Evolutionary conservation across 2,329 filamentous ascomycete species (phyloP).

Genomic region (Clonostachys byssicola): DNA sequence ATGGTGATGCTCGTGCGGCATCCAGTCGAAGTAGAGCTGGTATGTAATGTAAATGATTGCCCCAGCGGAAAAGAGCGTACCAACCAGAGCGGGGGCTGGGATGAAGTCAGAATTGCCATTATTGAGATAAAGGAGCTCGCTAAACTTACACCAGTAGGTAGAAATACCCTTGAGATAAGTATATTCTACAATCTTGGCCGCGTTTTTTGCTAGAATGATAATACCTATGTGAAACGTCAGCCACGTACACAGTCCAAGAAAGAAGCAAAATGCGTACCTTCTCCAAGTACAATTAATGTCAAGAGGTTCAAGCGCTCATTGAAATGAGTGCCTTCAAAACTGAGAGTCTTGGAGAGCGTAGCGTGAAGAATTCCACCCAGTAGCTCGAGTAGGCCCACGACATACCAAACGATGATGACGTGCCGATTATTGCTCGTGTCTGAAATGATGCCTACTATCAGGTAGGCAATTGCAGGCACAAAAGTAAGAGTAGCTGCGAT

Average conservation of each 20-base stretch:
- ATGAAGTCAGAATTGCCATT: no score
- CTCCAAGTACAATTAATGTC: slow-evolving; percentile 63
- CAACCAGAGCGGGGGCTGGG: no score
- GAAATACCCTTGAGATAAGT: no score
- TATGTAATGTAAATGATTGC: not conserved
- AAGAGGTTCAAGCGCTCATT: slow-evolving; percentile 60
- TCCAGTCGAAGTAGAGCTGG: slow-evolving; percentile 8
- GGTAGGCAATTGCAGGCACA: slow-evolving; percentile 28
- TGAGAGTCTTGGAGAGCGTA: slow-evolving; percentile 48
- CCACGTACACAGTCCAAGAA: no score
- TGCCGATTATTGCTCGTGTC: slow-evolving; percentile 19
- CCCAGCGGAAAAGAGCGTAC: no score
- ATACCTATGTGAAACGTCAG: no score
- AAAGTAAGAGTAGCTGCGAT: slow-evolving; percentile 29
- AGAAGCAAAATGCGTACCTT: slow-evolving; percentile 47
- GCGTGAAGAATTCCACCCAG: slow-evolving; percentile 48
- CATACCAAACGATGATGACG: slow-evolving; percentile 43
- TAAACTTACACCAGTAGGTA: no score
- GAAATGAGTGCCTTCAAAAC: slow-evolving; percentile 58
- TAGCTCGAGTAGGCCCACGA: slow-evolving; percentile 48
- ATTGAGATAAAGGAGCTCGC: no score
- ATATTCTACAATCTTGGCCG: slow-evolving; percentile 42
- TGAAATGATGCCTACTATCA: slow-evolving; percentile 35
- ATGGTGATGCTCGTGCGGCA: slow-evolving; percentile 3
- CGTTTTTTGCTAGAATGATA: slow-evolving; percentile 38